Percentiles rank a stretch among this genome's conserved stretches.
phyloP scores from a whole-genome alignment of 768 basidiomycete genomes.

The Sporobolomyces pararoseus region DNA sequence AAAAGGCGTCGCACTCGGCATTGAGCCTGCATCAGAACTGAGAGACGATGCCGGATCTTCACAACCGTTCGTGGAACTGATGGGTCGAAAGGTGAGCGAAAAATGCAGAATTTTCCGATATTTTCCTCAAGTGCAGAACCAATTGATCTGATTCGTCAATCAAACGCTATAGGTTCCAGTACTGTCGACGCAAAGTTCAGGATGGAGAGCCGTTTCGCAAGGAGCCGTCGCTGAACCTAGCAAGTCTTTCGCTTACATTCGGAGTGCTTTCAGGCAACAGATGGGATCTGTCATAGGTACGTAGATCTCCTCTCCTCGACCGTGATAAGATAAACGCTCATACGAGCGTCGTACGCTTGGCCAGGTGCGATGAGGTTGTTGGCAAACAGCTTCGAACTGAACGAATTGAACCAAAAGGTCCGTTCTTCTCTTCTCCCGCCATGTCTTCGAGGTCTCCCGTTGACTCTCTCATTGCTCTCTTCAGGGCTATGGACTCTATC shows the following conservation, averaged over 20 bases:
- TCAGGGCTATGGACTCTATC: constrained; percentile 73
- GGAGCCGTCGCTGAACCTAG: constrained; percentile 67
- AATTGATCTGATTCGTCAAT: neutral
- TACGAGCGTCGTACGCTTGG: constrained; percentile 50
- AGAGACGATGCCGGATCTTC: constrained; percentile 59
- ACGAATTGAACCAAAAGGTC: constrained; percentile 48
- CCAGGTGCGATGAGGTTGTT: constrained; percentile 49
- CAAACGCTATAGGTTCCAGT: constrained; percentile 60
- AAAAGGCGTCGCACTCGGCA: constrained; percentile 78
- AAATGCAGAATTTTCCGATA: too few relatives aligned
- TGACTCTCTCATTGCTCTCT: neutral
- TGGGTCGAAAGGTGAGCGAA: constrained; percentile 60
- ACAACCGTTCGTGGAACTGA: constrained; percentile 75
- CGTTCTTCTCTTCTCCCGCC: too few relatives aligned
- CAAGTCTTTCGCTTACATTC: constrained; percentile 73
- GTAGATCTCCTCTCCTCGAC: constrained; percentile 55
- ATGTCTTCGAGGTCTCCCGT: too few relatives aligned
- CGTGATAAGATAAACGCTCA: too few relatives aligned
- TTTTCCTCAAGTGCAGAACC: too few relatives aligned
- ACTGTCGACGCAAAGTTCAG: constrained; percentile 63
- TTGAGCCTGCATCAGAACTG: constrained; percentile 52
- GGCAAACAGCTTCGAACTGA: constrained; percentile 48
- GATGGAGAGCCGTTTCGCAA: constrained; percentile 79
- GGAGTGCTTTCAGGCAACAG: constrained; percentile 72
- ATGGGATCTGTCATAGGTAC: constrained; percentile 74